A percentile compares a stretch with the other conserved stretches of the same genome.
phyloP scores from a whole-genome alignment of 306 rosid species.

The Casuarina equisetifolia region DNA sequence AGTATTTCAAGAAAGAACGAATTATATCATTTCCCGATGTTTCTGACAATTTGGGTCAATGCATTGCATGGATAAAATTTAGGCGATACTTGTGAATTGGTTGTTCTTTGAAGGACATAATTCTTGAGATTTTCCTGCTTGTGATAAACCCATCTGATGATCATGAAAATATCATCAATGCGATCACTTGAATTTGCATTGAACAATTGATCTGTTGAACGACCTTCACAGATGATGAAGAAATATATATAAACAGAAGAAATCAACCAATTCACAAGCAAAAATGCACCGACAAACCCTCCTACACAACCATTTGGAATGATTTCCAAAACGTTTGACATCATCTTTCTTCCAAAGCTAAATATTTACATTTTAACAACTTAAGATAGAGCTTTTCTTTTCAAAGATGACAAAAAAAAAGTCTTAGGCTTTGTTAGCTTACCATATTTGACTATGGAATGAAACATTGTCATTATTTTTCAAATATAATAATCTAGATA shows the following conservation, averaged over 20 bases:
- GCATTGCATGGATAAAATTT: neutral
- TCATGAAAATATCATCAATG: neutral
- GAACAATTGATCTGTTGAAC: neutral
- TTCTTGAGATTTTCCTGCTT: neutral
- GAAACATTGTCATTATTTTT: too few relatives aligned
- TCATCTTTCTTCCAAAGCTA: neutral
- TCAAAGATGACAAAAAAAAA: too few relatives aligned
- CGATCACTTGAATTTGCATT: neutral
- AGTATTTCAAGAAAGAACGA: constrained; percentile 21
- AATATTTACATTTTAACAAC: too few relatives aligned
- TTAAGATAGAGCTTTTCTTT: too few relatives aligned
- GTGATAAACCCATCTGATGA: neutral
- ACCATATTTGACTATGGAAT: too few relatives aligned
- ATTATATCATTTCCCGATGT: neutral
- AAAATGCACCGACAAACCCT: neutral
- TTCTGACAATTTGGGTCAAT: neutral
- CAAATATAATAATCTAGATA: too few relatives aligned
- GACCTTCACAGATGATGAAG: neutral
- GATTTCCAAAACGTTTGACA: neutral
- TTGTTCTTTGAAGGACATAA: neutral
- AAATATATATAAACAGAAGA: too few relatives aligned
- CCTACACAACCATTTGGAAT: neutral
- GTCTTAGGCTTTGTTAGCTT: too few relatives aligned
- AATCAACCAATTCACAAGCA: too few relatives aligned
- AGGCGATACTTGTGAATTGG: neutral